These are phyloP conservation scores for Ceratobasidium sp. DNA, from an alignment of 1,284 basidiomycete genomes.

Conservation along the genomic window DNA sequence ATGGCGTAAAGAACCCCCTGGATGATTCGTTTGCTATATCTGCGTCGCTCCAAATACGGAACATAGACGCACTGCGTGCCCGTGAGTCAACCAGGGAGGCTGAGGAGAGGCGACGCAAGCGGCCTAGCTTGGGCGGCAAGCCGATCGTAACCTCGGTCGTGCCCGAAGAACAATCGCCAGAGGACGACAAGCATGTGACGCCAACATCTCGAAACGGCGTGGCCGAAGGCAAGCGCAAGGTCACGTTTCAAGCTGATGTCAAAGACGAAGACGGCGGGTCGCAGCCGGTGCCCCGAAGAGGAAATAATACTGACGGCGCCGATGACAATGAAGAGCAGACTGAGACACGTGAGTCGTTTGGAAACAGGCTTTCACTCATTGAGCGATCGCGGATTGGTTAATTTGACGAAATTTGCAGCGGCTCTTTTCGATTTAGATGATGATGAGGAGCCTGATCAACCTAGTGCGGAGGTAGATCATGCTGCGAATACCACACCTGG, in stretches of 20 bases:
- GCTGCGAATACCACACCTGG: not conserved
- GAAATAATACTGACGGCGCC: conserved; percentile 14
- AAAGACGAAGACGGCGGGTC: conserved; percentile 38
- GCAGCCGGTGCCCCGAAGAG: conserved; percentile 26
- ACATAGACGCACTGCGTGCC: conserved; percentile 28
- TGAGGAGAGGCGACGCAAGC: conserved; percentile 28
- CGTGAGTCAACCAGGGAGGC: conserved; percentile 16
- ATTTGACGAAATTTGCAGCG: not conserved
- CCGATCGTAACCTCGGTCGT: not conserved
- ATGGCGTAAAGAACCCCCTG: conserved; percentile 8
- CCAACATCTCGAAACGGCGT: conserved; percentile 29
- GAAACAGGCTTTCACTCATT: conserved; percentile 6
- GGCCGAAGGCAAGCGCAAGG: conserved; percentile 37
- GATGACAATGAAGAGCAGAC: conserved; percentile 14
- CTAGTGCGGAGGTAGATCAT: conserved; percentile 14
- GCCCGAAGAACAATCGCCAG: conserved; percentile 15
- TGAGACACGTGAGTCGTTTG: conserved; percentile 33
- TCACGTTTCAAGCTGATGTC: conserved; percentile 37
- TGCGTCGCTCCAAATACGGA: conserved; percentile 40
- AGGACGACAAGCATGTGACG: conserved; percentile 11
- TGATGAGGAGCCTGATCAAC: conserved; percentile 22
- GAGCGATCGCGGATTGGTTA: not conserved
- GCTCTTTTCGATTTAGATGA: conserved; percentile 31
- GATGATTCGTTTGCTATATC: conserved; percentile 42
- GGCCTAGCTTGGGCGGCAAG: conserved; percentile 6